These are phyloP conservation scores for Hypoxylon sp. DNA, from an alignment of 2,329 filamentous ascomycete species.

Conservation along the genomic window DNA sequence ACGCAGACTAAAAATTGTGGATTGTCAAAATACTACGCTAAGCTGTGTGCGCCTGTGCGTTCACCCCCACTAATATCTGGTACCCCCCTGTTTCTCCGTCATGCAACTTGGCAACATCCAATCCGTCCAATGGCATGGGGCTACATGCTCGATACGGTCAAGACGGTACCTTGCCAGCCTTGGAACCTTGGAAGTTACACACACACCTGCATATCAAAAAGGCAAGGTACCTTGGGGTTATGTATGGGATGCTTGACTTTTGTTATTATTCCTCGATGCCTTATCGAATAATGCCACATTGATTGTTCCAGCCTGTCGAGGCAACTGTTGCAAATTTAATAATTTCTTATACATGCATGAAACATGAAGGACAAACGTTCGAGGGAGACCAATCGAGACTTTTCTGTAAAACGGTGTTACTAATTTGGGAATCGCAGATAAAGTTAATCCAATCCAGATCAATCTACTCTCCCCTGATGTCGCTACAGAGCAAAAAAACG, in stretches of 20 bases:
- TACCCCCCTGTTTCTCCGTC: conserved; percentile 32
- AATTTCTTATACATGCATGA: conserved; percentile 9
- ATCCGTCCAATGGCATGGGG: conserved; percentile 30
- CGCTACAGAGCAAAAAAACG: too few species aligned
- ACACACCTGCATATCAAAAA: conserved; percentile 23
- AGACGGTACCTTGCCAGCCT: conserved; percentile 23
- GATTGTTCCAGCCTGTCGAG: neutral
- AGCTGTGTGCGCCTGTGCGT: conserved; percentile 28
- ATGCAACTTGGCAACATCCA: conserved; percentile 39
- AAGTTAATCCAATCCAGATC: conserved; percentile 33
- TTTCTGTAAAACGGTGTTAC: conserved; percentile 26
- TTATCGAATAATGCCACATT: too few species aligned
- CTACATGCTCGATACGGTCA: conserved; percentile 29
- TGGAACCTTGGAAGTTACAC: too few species aligned
- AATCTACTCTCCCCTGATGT: conserved; percentile 12
- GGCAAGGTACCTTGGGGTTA: conserved; percentile 7
- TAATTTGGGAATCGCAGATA: conserved; percentile 32
- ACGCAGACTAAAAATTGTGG: conserved; percentile 35
- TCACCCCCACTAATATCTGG: too few species aligned
- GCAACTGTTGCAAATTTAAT: too few species aligned
- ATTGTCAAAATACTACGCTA: conserved; percentile 22
- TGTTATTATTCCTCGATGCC: too few species aligned
- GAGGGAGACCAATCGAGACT: conserved; percentile 29
- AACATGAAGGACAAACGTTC: conserved; percentile 9
- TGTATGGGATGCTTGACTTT: too few species aligned